Base-by-base conservation (phyloP, 2,329 filamentous ascomycete genomes). In the Rasamsonia emersonii region DNA sequence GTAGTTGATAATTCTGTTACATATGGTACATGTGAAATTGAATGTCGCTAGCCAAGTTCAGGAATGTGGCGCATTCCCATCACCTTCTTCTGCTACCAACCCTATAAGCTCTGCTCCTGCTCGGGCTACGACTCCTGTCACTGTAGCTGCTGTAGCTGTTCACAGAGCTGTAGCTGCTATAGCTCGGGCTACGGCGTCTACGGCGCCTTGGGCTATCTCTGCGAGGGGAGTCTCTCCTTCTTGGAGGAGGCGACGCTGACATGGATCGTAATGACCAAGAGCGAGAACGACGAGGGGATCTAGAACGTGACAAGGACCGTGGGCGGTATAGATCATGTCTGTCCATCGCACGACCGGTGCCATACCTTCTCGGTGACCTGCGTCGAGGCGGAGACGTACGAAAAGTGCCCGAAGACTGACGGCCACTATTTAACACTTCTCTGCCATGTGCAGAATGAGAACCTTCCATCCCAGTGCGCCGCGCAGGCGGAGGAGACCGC, bases 401-500 rank as follows among this genome's bases (percentile, higher is more conserved):
- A 32, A 37, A 47, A 39, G 47, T 50, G 38, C 41, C 42, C 38
- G 23, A 13, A 18, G 33, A 45, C 18, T 40, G 39, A 24, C 19
- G 32, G 13, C 26, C 45, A 28, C 33, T 39, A 25, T 49, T 40
- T 28, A 40, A 38, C 37, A 42, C 46, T 26, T 52, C 44, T 37
- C 51, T 49, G 13, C 52, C 43, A 33, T 51, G 51, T 27, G 51
- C 45, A 44, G 49, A 42, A 50, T 73, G 59, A 37, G 77, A 65
- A 51, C 75, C 67, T 45, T 77, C 71, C 42, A 73, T 73, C 36
- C 70, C 70, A 37, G 73, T 72, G 30, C 73, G 73, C 30, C 79
- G 73, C 31, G 81, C 76, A 4, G 73, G 73, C 1, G 85, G 85
- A 10, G 88, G 88, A 27, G 82, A 77, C 11, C 77, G 77, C 5